Evolutionary conservation across 768 basidiomycete species (phyloP).

Genomic region (Collybiopsis confluens): DNA sequence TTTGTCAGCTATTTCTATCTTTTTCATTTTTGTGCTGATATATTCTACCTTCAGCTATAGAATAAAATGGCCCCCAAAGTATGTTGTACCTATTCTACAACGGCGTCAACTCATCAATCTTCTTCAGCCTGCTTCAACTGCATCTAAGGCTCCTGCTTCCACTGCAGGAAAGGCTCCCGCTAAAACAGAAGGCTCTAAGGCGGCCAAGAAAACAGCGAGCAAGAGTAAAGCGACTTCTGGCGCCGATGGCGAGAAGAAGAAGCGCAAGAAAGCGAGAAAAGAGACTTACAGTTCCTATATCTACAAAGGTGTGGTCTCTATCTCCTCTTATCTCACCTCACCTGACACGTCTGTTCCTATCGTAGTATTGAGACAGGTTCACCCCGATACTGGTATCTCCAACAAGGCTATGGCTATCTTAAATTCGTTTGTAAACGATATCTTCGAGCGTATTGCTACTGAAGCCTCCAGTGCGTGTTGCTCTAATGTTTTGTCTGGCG

Average conservation of each 20-base stretch:
- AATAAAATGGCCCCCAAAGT: constrained; percentile 14
- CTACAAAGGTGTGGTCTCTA: constrained; percentile 66
- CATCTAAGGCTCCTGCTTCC: constrained; percentile 56
- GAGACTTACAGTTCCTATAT: constrained; percentile 95
- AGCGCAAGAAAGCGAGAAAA: constrained; percentile 42
- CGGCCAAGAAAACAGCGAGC: constrained; percentile 54
- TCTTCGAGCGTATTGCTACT: constrained; percentile 88
- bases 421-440: constrained; percentile 91
- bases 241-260: constrained; percentile 74
- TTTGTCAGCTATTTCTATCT: not conserved
- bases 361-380: constrained; percentile 91
- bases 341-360: not conserved
- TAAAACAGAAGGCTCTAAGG: constrained; percentile 34
- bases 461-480: constrained; percentile 75
- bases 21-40: not conserved
- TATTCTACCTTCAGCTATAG: not conserved
- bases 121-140: constrained; percentile 52
- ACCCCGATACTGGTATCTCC: constrained; percentile 98
- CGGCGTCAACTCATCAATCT: not conserved
- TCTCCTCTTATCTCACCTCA: not conserved
- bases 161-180: constrained; percentile 59
- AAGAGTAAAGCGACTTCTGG: constrained; percentile 40
- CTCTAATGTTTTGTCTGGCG: not conserved
- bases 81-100: not conserved
- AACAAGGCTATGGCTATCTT: constrained; percentile 94